phyloP scores from a whole-genome alignment of 257 asterid genomes.

The Leonotis leonurus region DNA sequence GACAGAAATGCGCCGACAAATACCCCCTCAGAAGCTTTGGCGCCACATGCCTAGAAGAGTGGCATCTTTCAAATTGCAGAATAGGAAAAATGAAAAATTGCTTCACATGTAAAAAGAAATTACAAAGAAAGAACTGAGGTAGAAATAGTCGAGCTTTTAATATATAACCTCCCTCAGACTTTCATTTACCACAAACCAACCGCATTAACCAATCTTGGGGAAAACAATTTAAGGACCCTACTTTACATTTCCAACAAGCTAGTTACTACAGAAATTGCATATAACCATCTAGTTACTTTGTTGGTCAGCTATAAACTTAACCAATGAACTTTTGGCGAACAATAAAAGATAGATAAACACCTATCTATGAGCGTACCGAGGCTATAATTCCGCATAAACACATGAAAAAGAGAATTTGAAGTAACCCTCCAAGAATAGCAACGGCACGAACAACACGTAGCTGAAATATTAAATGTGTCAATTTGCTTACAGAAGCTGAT shows the following conservation, averaged over 20 bases:
- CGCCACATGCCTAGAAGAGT: slow-evolving; percentile 84
- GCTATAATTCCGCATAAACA: slow-evolving; percentile 91
- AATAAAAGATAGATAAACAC: background rate
- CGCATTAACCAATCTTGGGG: no score
- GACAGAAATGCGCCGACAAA: slow-evolving; percentile 95
- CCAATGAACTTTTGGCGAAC: background rate
- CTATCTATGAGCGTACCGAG: slow-evolving; percentile 44
- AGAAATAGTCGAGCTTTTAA: background rate
- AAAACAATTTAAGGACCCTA: no score
- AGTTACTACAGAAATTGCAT: no score
- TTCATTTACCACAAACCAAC: no score
- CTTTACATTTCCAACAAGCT: no score
- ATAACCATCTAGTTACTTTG: no score
- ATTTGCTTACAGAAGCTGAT: slow-evolving; percentile 17
- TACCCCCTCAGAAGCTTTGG: slow-evolving; percentile 89
- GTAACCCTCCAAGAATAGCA: slow-evolving; percentile 95
- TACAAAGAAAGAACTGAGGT: background rate
- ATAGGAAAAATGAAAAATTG: background rate
- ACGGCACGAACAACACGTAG: slow-evolving; percentile 97
- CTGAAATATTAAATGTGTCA: slow-evolving; percentile 33
- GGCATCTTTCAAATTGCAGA: slow-evolving; percentile 14
- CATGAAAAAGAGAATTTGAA: slow-evolving; percentile 89
- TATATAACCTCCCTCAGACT: no score
- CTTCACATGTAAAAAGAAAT: background rate
- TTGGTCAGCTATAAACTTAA: background rate